These are phyloP conservation scores for Yamadazyma sp. DNA, from an alignment of 1,139 yeast genomes.

Conservation along the genomic window DNA sequence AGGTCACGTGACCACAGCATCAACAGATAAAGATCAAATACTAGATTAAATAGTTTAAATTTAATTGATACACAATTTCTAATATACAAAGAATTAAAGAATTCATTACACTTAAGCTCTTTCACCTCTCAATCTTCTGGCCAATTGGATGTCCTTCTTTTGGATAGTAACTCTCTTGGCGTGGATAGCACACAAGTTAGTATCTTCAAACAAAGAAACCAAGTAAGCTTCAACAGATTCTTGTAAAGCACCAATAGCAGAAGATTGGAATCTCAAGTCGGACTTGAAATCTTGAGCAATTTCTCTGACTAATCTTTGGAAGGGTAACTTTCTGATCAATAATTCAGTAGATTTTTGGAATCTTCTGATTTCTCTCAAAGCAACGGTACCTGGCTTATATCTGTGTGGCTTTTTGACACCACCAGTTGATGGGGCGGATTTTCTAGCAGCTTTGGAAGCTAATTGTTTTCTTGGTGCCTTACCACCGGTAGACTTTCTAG, in stretches of 20 bases:
- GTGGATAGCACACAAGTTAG: constrained; percentile 98
- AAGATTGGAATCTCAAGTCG: constrained; percentile 96
- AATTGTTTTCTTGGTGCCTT: constrained; percentile 99
- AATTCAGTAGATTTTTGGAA: constrained; percentile 98
- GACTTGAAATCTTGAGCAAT: constrained; percentile 98
- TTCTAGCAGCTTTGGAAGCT: constrained; percentile 99
- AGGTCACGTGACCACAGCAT: no score
- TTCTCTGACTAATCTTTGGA: constrained; percentile 98
- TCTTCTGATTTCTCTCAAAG: constrained; percentile 98
- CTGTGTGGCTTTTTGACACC: constrained; percentile 99
- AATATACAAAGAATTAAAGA: constrained; percentile 12
- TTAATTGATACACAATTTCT: constrained; percentile 5
- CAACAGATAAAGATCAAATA: no score
- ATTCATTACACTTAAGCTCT: constrained; percentile 51
- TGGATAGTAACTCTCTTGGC: constrained; percentile 99
- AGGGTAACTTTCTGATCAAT: constrained; percentile 95
- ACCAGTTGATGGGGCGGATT: constrained; percentile 96
- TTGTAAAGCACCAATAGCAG: constrained; percentile 98
- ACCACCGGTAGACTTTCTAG: constrained; percentile 99
- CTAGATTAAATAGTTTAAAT: neutral
- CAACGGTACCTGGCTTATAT: constrained; percentile 99
- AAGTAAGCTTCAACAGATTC: constrained; percentile 99
- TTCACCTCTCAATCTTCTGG: constrained; percentile 99
- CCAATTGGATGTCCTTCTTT: constrained; percentile 98
- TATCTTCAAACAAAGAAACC: constrained; percentile 87